A percentile compares a stretch with the other conserved stretches of the same genome.
phyloP scores from a whole-genome alignment of 495 filamentous ascomycete genomes.

The Lindgomyces ingoldianus region DNA sequence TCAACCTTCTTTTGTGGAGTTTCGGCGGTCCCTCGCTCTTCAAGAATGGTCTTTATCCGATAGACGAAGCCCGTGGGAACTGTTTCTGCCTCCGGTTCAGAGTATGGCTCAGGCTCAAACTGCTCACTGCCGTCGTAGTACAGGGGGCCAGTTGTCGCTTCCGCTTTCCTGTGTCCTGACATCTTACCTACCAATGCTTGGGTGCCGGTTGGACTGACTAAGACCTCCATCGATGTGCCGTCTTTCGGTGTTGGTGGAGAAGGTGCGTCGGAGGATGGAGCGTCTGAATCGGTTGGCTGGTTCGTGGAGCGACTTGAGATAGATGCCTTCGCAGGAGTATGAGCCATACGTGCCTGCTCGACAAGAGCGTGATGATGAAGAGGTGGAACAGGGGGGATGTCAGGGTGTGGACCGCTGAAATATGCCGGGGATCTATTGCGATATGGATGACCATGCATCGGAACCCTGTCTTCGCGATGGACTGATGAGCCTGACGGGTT shows the following conservation, averaged over 20 bases:
- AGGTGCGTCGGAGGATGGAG: constrained; percentile 42
- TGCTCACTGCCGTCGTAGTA: constrained; percentile 40
- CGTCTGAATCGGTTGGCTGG: constrained; percentile 33
- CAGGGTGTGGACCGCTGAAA: background rate
- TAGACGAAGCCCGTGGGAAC: constrained; percentile 28
- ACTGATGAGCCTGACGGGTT: constrained; percentile 18
- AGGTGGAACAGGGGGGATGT: constrained; percentile 17
- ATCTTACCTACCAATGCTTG: background rate
- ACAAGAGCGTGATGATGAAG: constrained; percentile 14
- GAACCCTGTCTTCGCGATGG: constrained; percentile 16
- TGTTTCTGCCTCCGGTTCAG: constrained; percentile 11
- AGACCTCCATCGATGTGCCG: constrained; percentile 34
- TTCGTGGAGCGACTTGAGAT: constrained; percentile 28
- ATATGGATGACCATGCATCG: background rate
- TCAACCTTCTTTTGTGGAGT: constrained; percentile 10
- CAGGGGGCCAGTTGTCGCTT: constrained; percentile 9
- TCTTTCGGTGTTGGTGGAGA: constrained; percentile 42
- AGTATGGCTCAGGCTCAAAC: constrained; percentile 23
- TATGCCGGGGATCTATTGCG: constrained; percentile 12
- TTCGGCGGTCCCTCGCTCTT: constrained; percentile 25
- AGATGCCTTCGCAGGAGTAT: constrained; percentile 20
- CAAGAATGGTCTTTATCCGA: constrained; percentile 32
- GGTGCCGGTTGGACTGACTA: constrained; percentile 32
- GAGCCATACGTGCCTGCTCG: constrained; percentile 14
- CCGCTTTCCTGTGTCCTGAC: background rate